Evolutionary conservation across 768 basidiomycete species (phyloP), one percentile per base, ranked within the genome.

Genomic region (Tremella yokohamensis): DNA sequence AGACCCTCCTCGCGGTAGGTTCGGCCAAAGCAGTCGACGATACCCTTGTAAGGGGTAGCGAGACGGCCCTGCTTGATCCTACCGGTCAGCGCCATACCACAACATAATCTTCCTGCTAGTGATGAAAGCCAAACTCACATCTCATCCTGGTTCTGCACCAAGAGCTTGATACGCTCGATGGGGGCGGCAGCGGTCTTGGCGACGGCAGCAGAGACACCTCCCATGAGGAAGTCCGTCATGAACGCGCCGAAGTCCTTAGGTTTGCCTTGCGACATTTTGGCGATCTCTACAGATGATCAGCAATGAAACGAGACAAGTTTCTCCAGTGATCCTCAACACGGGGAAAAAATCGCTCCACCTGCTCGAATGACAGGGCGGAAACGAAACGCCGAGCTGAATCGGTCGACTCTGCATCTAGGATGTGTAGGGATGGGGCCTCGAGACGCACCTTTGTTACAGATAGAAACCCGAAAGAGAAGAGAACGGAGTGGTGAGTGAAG

Each of bases 31-130:
- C 93, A 96, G 81, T 98, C 96, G 58, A 75, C 79, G 69, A 99
- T 83, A 76, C 96, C 96, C 84, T 93, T 93, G 87, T 99, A 98
- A 37, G 96, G 96, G 64, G 84, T 80, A 56, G 89, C 82, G 57
- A 98, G 87, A 84, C 96, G 96, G 74, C 96, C 96, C 81, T 97
- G 91, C 84, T 98, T 98, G 83, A 98, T 96, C 91, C 76, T 94
- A 3, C 18, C 29, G 24, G 34, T 52, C 51, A 52, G 51, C 7
- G 15, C 42, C 6, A 45, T 34, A n/a, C 15, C 51, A 24, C 44
- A 50, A 60, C 47, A 51, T 26, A 12, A 13, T 12, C 47, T 20
- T 52, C 6, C 13, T 25, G 49, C 37, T 52, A n/a, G 25, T 18
- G 20, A 26, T 24, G 18, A 38, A 22, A 2, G 44, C 16, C 57